These are phyloP conservation scores for Aspergillus panamensis DNA, from an alignment of 495 filamentous ascomycete species.

Conservation along the genomic window DNA sequence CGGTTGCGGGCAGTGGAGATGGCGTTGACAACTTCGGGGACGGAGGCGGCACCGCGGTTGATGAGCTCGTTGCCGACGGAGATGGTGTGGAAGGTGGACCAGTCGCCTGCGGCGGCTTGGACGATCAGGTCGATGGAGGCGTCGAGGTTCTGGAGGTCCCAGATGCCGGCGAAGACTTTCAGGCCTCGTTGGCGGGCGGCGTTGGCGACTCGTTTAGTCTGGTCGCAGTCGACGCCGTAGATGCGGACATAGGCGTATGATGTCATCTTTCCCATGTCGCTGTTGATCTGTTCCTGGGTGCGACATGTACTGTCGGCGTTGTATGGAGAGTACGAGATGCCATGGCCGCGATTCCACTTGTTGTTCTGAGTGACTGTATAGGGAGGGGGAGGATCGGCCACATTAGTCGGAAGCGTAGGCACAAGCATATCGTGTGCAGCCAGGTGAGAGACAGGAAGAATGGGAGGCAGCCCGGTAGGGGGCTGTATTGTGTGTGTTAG, in stretches of 20 bases:
- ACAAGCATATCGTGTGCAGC: conserved; percentile 8
- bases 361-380: conserved; percentile 5
- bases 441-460: conserved; percentile 6
- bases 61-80: conserved; percentile 79
- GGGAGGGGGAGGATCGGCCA: conserved; percentile 6
- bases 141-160: conserved; percentile 55
- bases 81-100: conserved; percentile 65
- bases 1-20: conserved; percentile 52
- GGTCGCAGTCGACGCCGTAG: conserved; percentile 79
- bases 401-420: conserved; percentile 13
- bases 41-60: conserved; percentile 54
- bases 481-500: conserved; percentile 1
- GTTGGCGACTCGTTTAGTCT: conserved; percentile 55
- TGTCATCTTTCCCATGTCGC: conserved; percentile 56
- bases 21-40: conserved; percentile 50
- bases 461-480: conserved; percentile 10
- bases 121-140: conserved; percentile 52
- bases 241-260: conserved; percentile 63
- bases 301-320: conserved; percentile 65
- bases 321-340: conserved; percentile 75
- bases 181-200: conserved; percentile 57
- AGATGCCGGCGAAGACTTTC: conserved; percentile 72
- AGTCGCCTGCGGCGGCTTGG: conserved; percentile 53
- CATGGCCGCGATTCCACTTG: conserved; percentile 31
- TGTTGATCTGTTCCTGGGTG: conserved; percentile 53